Evolutionary conservation across 2,329 filamentous ascomycete species (phyloP), one percentile per base, ranked within the genome.

Genomic region (Calonectria leucothoes): DNA sequence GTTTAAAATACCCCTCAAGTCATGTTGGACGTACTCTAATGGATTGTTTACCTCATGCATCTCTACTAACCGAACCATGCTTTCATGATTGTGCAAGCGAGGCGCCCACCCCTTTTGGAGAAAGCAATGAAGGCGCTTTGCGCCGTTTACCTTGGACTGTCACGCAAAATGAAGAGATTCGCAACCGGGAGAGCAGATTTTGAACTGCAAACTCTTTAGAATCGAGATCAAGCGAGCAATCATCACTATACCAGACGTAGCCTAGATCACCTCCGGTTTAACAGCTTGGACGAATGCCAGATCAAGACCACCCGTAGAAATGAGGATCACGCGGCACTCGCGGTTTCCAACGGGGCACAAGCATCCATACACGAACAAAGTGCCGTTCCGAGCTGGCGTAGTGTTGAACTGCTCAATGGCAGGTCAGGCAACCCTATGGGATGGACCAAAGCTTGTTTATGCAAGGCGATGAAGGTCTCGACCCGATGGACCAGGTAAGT

Each of bases 61-160:
- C 68, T 48, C 52, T 73, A 68, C 64, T 29, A 15, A 12, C 35
- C 25, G 51, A 66, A 49, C 52, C 51, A 71, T 66, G 45, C 48
- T 55, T 33, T 23, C 61, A n/a, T 37, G 15, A 3, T 15, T 20
- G 7, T 27, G 5, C 35, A 33, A 29, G 27, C 4, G 37, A 59
- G 14, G 20, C 6, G 6, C 14, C 23, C 15, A 45, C 59, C 42
- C 57, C 31, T 49, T 49, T 20, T 25, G n/a, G 65, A 35, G 51
- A n/a, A 49, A 74, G 52, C 48, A 49, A 25, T 14, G 7, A 25
- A n/a, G 10, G 37, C 74, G 31, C 45, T 55, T 66, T 68, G 48
- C 49, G 66, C 49, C 49, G 71, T 63, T 66, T 68, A 64, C 57
- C 70, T 73, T 66, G 31, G 67, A 71, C 71, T 73, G 27, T 67